phyloP scores from a whole-genome alignment of 2,329 filamentous ascomycete genomes.

The Colletotrichum zoysiae region DNA sequence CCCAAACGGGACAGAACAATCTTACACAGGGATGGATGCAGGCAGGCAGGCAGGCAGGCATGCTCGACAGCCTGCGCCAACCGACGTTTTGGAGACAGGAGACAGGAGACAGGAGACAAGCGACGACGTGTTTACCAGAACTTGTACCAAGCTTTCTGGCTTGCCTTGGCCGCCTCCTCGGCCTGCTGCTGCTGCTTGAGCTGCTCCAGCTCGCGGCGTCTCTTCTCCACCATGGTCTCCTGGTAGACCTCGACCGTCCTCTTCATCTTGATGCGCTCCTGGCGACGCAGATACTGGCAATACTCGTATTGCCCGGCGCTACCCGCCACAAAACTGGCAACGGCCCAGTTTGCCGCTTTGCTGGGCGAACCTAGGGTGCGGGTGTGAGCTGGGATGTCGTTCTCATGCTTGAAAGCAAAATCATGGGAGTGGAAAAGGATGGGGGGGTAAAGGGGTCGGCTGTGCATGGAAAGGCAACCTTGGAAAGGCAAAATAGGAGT shows the following conservation, averaged over 20 bases:
- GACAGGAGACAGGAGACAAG: background rate
- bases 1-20: background rate
- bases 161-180: slow-evolving; percentile 51
- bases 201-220: slow-evolving; percentile 58
- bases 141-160: slow-evolving; percentile 65
- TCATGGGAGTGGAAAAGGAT: background rate
- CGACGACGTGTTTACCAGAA: slow-evolving; percentile 61
- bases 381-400: background rate
- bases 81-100: background rate
- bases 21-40: background rate
- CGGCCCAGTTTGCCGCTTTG: slow-evolving; percentile 86
- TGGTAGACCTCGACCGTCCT: slow-evolving; percentile 77
- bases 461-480: background rate
- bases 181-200: slow-evolving; percentile 50
- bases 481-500: background rate
- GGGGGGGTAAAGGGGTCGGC: background rate
- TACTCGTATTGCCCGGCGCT: slow-evolving; percentile 85
- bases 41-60: background rate
- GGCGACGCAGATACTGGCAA: slow-evolving; percentile 79
- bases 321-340: slow-evolving; percentile 78
- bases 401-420: background rate
- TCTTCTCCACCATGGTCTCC: slow-evolving; percentile 59
- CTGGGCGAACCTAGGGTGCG: slow-evolving; percentile 55
- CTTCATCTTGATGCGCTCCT: slow-evolving; percentile 87
- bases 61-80: background rate